These are phyloP conservation scores for Tulasnella sp. DNA, from an alignment of 768 basidiomycete species.

Conservation along the genomic window DNA sequence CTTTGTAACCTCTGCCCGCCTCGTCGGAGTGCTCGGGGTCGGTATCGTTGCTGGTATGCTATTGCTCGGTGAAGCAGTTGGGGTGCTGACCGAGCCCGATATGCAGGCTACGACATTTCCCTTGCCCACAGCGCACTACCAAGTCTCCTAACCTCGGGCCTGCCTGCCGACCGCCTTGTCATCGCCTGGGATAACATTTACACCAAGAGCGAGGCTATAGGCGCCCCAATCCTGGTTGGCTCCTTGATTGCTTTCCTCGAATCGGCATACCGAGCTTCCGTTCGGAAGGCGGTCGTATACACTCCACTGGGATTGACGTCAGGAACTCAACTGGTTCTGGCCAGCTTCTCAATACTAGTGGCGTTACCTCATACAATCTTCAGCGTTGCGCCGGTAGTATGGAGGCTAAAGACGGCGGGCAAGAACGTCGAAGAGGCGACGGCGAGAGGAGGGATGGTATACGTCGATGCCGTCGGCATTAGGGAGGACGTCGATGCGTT, in stretches of 20 bases:
- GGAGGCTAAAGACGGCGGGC: neutral
- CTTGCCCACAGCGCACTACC: neutral
- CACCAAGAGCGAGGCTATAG: neutral
- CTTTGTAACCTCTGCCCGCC: slow-evolving; percentile 3
- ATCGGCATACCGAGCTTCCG: neutral
- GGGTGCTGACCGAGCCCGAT: too few species aligned
- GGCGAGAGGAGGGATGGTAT: neutral
- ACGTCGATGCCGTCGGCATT: neutral
- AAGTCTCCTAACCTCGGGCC: neutral
- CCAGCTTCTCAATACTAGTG: neutral
- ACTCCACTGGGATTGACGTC: neutral
- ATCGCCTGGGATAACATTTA: neutral
- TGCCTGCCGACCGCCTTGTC: neutral
- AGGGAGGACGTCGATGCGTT: neutral
- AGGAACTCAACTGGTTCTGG: neutral
- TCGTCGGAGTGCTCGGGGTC: neutral
- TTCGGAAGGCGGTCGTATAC: neutral
- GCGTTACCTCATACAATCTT: neutral
- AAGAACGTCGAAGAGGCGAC: neutral
- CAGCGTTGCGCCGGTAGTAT: neutral
- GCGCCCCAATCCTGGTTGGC: neutral
- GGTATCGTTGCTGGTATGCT: neutral
- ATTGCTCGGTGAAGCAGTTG: too few species aligned
- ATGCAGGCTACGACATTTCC: neutral
- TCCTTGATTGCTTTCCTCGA: neutral